Evolutionary conservation across 768 basidiomycete genomes (phyloP).

Genomic region (button mushroom (Agaricus bisporus)): DNA sequence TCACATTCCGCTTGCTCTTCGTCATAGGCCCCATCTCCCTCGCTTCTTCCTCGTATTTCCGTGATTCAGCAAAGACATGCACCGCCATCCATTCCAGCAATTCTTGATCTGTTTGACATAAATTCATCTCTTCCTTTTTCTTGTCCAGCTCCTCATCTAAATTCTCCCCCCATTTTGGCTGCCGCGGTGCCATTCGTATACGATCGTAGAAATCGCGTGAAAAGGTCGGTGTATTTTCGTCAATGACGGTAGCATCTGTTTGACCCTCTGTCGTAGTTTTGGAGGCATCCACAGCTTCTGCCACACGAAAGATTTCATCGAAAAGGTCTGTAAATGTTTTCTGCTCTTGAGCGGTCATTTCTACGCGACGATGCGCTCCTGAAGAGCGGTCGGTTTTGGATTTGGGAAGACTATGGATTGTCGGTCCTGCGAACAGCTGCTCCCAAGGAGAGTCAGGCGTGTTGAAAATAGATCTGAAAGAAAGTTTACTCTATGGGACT

Average conservation of each 20-base stretch:
- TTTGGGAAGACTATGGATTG: background rate
- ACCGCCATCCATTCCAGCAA: conserved; percentile 68
- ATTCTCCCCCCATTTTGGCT: conserved; percentile 47
- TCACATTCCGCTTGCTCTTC: conserved; percentile 21
- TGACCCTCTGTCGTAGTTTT: background rate
- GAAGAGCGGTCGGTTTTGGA: background rate
- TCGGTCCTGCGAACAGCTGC: conserved; percentile 11
- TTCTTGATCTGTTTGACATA: conserved; percentile 61
- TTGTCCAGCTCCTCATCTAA: conserved; percentile 53
- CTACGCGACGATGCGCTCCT: conserved; percentile 10
- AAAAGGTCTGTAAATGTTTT: conserved; percentile 22
- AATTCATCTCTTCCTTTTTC: conserved; percentile 68
- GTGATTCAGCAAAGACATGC: conserved; percentile 62
- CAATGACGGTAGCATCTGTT: background rate
- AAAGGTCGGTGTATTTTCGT: background rate
- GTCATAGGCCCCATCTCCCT: conserved; percentile 22
- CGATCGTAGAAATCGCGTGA: conserved; percentile 37
- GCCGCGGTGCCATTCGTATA: conserved; percentile 48
- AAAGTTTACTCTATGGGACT: background rate
- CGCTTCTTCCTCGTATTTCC: conserved; percentile 42
- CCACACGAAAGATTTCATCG: conserved; percentile 7
- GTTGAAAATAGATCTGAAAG: conserved; percentile 11
- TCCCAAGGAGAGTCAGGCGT: conserved; percentile 12
- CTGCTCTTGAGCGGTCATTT: conserved; percentile 12
- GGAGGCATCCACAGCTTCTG: conserved; percentile 3